These are phyloP conservation scores for Dacryopinax primogenitus DNA, from an alignment of 768 basidiomycete species.

Conservation along the genomic window DNA sequence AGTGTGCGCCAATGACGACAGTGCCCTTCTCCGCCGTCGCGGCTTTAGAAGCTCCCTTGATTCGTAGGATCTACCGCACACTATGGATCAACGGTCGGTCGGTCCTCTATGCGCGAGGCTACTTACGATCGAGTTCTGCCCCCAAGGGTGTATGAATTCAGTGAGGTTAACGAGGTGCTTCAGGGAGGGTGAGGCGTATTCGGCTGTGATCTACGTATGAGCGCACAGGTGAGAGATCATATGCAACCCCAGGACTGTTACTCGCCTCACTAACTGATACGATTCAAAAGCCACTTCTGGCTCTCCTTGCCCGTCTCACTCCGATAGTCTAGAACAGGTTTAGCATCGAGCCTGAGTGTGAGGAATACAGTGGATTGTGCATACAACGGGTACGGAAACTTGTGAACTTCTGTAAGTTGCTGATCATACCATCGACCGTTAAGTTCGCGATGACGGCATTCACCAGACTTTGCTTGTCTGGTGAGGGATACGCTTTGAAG, in stretches of 20 bases:
- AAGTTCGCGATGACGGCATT: conserved; percentile 51
- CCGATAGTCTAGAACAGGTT: conserved; percentile 43
- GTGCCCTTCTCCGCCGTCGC: conserved; percentile 37
- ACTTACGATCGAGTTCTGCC: conserved; percentile 65
- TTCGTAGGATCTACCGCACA: conserved; percentile 49
- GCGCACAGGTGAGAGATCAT: background rate
- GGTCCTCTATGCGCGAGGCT: background rate
- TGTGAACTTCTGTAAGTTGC: conserved; percentile 52
- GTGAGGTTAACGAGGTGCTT: conserved; percentile 45
- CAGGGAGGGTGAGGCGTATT: conserved; percentile 47
- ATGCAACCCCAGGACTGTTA: background rate
- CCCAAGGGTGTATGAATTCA: conserved; percentile 73
- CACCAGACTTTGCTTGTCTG: conserved; percentile 48
- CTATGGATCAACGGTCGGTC: conserved; percentile 11
- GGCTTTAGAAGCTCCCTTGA: conserved; percentile 49
- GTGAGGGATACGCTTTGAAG: conserved; percentile 36
- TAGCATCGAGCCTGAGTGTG: conserved; percentile 21
- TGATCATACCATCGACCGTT: conserved; percentile 49
- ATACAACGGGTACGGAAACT: conserved; percentile 63
- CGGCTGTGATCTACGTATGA: conserved; percentile 42
- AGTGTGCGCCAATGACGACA: conserved; percentile 62
- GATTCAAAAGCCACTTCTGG: conserved; percentile 62
- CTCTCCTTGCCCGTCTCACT: conserved; percentile 70
- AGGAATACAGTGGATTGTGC: conserved; percentile 24
- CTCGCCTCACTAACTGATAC: conserved; percentile 46